These are phyloP conservation scores for Epichloe sp. DNA, from an alignment of 2,329 filamentous ascomycete genomes.

Conservation along the genomic window DNA sequence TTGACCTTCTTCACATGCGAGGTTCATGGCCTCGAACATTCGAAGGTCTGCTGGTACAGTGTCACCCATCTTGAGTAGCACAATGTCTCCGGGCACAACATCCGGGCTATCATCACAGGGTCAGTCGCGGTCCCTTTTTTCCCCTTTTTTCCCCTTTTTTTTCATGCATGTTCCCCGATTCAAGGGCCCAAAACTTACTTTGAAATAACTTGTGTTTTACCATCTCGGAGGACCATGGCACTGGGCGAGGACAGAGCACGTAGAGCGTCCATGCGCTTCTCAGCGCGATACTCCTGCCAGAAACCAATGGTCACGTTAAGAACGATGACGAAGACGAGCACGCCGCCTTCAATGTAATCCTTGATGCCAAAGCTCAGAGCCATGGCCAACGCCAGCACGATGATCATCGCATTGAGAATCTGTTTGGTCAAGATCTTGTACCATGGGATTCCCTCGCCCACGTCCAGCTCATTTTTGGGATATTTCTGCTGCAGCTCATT, in stretches of 20 bases:
- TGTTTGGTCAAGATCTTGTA: constrained; percentile 62
- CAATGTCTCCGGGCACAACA: constrained; percentile 60
- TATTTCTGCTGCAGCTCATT: constrained; percentile 43
- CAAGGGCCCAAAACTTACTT: constrained; percentile 30
- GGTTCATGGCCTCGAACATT: constrained; percentile 61
- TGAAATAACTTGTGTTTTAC: constrained; percentile 41
- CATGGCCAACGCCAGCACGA: constrained; percentile 67
- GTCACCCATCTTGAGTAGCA: constrained; percentile 56
- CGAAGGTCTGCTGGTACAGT: constrained; percentile 63
- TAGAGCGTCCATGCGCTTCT: constrained; percentile 54
- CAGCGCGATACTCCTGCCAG: constrained; percentile 50
- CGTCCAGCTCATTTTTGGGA: constrained; percentile 57
- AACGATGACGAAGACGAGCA: constrained; percentile 53
- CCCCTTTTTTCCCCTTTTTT: not conserved
- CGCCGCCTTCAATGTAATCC: constrained; percentile 55
- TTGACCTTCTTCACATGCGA: constrained; percentile 65
- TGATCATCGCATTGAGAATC: constrained; percentile 64
- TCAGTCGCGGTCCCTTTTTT: not conserved
- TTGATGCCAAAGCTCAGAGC: constrained; percentile 53
- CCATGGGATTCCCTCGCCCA: constrained; percentile 54
- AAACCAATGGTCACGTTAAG: constrained; percentile 59
- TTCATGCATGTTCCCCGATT: not conserved
- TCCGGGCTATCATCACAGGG: constrained; percentile 29
- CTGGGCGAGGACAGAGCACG: constrained; percentile 49
- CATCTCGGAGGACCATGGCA: constrained; percentile 47